Conservation (phyloP, 495 filamentous ascomycete species). For the Astrothelium macrocarpum region DNA sequence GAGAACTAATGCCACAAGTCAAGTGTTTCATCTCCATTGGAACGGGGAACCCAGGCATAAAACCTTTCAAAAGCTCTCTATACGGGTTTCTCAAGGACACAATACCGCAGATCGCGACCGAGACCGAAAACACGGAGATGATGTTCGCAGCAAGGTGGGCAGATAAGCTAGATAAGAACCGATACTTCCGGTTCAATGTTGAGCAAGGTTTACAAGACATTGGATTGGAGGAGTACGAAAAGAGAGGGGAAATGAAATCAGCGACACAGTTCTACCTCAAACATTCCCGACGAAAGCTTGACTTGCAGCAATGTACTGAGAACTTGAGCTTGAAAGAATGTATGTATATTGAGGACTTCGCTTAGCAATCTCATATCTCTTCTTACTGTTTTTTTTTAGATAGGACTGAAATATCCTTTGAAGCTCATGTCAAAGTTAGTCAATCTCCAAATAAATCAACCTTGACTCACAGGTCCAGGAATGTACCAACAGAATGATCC, state of each 20-base stretch:
- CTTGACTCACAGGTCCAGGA: too few species aligned
- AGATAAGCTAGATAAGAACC: not conserved
- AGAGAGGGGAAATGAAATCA: conserved; percentile 32
- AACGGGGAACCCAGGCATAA: conserved; percentile 29
- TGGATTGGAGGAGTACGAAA: conserved; percentile 33
- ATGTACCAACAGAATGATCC: too few species aligned
- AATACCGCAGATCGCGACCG: conserved; percentile 24
- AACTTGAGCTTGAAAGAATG: not conserved
- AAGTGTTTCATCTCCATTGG: conserved; percentile 38
- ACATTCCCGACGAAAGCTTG: not conserved
- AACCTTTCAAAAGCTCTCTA: conserved; percentile 25
- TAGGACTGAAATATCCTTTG: not conserved
- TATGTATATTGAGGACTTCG: not conserved
- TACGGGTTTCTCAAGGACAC: conserved; percentile 17
- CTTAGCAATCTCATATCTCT: not conserved
- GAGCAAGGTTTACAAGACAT: conserved; percentile 36
- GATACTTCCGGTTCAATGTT: conserved; percentile 40
- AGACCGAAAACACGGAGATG: conserved; percentile 30
- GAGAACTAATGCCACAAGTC: conserved; percentile 28
- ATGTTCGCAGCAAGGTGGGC: conserved; percentile 25
- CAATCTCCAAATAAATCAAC: too few species aligned
- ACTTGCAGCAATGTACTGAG: not conserved
- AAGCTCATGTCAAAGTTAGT: not conserved
- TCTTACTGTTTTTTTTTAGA: not conserved
- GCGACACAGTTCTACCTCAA: conserved; percentile 35